A percentile compares a stretch with the other conserved stretches of the same genome.
phyloP scores from a whole-genome alignment of 345 rosid species.

The Lepidium africanum region DNA sequence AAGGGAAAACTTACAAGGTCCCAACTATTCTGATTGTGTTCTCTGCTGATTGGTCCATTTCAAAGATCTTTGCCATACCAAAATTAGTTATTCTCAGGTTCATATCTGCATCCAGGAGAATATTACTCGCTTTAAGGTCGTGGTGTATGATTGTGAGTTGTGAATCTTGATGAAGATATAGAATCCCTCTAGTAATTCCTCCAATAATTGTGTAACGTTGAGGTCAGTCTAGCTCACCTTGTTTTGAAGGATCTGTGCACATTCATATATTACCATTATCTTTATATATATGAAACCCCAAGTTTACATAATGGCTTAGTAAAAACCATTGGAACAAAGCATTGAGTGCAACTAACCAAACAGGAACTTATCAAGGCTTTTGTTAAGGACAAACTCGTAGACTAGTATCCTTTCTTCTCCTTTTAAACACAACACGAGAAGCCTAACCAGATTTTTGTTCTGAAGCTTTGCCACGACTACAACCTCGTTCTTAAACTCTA shows the following conservation, averaged over 20 bases:
- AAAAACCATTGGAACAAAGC: not conserved
- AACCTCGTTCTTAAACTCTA: too few species aligned
- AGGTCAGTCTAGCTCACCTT: conserved; percentile 36
- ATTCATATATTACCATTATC: not conserved
- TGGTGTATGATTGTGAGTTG: conserved; percentile 52
- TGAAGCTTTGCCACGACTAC: not conserved
- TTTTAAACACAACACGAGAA: conserved; percentile 1
- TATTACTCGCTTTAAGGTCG: conserved; percentile 53
- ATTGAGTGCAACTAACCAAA: conserved; percentile 1
- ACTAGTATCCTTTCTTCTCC: conserved; percentile 3
- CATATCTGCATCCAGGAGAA: conserved; percentile 46
- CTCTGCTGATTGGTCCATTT: conserved; percentile 21
- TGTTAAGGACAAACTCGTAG: conserved; percentile 12
- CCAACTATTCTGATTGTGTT: conserved; percentile 48
- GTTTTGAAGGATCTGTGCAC: conserved; percentile 26
- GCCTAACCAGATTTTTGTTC: conserved; percentile 8
- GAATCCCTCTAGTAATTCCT: conserved; percentile 40
- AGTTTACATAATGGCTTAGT: not conserved
- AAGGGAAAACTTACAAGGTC: conserved; percentile 41
- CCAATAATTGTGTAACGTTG: conserved; percentile 31
- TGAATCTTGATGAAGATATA: conserved; percentile 40
- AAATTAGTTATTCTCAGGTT: conserved; percentile 60
- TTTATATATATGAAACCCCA: not conserved
- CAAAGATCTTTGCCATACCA: conserved; percentile 52
- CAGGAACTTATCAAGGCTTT: conserved; percentile 18